Conservation (phyloP, 129 eudicot genomes). For the Artemisia argyi region DNA sequence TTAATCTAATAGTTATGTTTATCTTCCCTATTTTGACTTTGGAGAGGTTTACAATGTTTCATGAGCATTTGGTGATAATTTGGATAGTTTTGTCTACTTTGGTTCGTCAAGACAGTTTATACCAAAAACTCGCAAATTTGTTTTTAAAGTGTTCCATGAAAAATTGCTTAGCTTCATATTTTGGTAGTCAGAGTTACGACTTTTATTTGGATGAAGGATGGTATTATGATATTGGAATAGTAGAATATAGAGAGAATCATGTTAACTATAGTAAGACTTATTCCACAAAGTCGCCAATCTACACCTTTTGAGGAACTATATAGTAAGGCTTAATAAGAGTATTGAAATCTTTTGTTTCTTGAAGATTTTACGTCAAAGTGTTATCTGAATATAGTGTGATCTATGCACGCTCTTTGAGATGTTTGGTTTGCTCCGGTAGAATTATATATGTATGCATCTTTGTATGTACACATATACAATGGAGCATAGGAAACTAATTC, state of each 20-base stretch:
- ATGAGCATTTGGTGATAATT: conserved; percentile 8
- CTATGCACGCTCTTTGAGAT: too few relatives aligned
- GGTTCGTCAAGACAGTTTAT: conserved; percentile 6
- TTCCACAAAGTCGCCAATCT: too few relatives aligned
- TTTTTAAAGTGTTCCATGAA: not conserved
- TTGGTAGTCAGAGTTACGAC: not conserved
- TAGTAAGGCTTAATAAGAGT: too few relatives aligned
- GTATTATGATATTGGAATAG: not conserved
- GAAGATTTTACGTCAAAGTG: not conserved
- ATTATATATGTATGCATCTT: too few relatives aligned
- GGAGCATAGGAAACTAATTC: too few relatives aligned
- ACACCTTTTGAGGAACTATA: too few relatives aligned
- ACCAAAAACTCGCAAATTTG: not conserved
- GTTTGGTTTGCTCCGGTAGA: too few relatives aligned
- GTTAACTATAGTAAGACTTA: not conserved
- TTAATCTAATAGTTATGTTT: too few relatives aligned
- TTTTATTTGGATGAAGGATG: conserved; percentile 3
- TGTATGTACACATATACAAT: too few relatives aligned
- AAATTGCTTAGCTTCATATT: not conserved
- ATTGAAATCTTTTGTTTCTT: not conserved
- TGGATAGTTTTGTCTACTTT: not conserved
- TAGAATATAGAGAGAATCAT: not conserved
- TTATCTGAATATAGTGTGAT: too few relatives aligned
- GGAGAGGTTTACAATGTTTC: not conserved
- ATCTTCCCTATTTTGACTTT: not conserved